Conservation (phyloP, 306 rosid species). For the Canavalia gladiata region DNA sequence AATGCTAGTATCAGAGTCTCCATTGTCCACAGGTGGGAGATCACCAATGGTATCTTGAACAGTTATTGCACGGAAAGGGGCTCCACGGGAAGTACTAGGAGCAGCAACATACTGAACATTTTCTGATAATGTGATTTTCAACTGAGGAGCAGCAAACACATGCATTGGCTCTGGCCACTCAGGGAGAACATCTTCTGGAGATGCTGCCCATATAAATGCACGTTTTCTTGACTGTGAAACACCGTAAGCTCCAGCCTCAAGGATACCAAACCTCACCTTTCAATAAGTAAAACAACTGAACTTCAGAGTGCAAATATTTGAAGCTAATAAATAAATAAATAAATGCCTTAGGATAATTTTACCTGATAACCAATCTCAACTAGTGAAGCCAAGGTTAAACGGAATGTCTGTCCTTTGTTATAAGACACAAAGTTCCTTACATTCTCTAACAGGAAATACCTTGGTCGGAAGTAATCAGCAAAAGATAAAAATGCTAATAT, state of each 20-base stretch:
- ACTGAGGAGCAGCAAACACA: slow-evolving; percentile 85
- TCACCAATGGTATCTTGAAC: slow-evolving; percentile 96
- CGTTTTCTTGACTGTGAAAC: slow-evolving; percentile 96
- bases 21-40: slow-evolving; percentile 91
- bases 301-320: slow-evolving; percentile 22
- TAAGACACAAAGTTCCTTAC: slow-evolving; percentile 95
- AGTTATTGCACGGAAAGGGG: slow-evolving; percentile 93
- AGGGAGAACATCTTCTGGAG: slow-evolving; percentile 88
- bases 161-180: slow-evolving; percentile 99
- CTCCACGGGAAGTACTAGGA: slow-evolving; percentile 86
- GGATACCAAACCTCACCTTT: slow-evolving; percentile 95
- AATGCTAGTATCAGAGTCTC: slow-evolving; percentile 73
- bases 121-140: slow-evolving; percentile 69
- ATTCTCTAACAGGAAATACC: slow-evolving; percentile 91
- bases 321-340: too few species aligned
- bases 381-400: slow-evolving; percentile 87
- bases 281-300: slow-evolving; percentile 40
- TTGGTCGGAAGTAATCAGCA: slow-evolving; percentile 96
- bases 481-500: slow-evolving; percentile 93
- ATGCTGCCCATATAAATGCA: slow-evolving; percentile 99
- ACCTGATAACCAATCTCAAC: slow-evolving; percentile 99
- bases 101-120: slow-evolving; percentile 83
- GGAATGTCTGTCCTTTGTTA: slow-evolving; percentile 95
- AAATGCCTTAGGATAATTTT: neutral
- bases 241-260: slow-evolving; percentile 97